phyloP scores from a whole-genome alignment of 805 yeast species.

The Wickerhamiella slavikovae region DNA sequence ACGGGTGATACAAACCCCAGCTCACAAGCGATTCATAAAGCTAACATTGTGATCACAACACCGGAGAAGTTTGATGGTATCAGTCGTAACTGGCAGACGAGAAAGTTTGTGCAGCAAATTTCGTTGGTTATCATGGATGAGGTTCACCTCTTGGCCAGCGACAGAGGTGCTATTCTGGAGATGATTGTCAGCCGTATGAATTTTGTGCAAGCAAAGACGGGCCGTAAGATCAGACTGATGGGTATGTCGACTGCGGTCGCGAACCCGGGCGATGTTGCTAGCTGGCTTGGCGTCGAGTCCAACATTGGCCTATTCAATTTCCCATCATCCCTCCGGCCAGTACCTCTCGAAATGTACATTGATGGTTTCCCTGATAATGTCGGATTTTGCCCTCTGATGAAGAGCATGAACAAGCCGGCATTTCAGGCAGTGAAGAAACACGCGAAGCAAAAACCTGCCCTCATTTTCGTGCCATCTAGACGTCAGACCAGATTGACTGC shows the following conservation, averaged over 20 bases:
- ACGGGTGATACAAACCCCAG: conserved; percentile 73
- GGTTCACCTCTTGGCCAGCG: conserved; percentile 65
- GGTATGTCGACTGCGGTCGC: conserved; percentile 79
- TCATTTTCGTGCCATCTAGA: conserved; percentile 70
- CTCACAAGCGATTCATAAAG: conserved; percentile 39
- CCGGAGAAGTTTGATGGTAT: conserved; percentile 82
- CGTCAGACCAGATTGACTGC: conserved; percentile 70
- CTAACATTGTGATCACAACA: conserved; percentile 62
- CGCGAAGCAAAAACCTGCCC: conserved; percentile 66
- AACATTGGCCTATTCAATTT: conserved; percentile 47
- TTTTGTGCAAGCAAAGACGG: conserved; percentile 39
- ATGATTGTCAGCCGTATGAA: conserved; percentile 83
- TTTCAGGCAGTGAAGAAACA: conserved; percentile 84
- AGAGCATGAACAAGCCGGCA: conserved; percentile 75
- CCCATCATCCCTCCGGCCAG: conserved; percentile 68
- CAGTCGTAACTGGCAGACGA: conserved; percentile 66
- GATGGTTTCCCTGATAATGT: conserved; percentile 71
- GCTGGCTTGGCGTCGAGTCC: conserved; percentile 53
- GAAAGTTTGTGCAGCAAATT: conserved; percentile 54
- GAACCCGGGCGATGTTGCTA: conserved; percentile 70
- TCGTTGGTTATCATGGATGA: conserved; percentile 72
- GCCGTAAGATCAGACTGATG: conserved; percentile 38
- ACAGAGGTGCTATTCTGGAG: conserved; percentile 70
- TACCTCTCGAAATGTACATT: conserved; percentile 68
- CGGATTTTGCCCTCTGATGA: conserved; percentile 71